Evolutionary conservation across 1,284 basidiomycete species (phyloP).

Genomic region (Schizophyllum commune): DNA sequence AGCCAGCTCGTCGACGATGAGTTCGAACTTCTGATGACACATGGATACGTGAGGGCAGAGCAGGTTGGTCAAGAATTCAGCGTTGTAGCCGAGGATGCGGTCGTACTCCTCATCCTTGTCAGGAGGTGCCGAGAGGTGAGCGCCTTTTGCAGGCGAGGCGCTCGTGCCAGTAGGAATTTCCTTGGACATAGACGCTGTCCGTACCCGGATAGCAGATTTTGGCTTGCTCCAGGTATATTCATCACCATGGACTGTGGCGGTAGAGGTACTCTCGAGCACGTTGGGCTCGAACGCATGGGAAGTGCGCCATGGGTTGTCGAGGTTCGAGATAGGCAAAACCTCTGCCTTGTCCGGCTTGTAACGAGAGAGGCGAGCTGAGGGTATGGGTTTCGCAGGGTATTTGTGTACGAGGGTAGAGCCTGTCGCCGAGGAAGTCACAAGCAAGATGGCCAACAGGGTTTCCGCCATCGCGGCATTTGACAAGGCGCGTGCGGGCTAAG

Average conservation of each 20-base stretch:
- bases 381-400: conserved; percentile 61
- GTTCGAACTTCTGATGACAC: conserved; percentile 93
- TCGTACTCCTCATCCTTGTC: conserved; percentile 30
- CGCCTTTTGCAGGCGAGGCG: conserved; percentile 32
- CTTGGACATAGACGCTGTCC: conserved; percentile 32
- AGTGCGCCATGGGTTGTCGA: conserved; percentile 67
- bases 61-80: conserved; percentile 76
- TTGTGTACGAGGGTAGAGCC: conserved; percentile 65
- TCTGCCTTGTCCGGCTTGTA: conserved; percentile 46
- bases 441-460: conserved; percentile 62
- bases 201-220: conserved; percentile 26
- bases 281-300: conserved; percentile 37
- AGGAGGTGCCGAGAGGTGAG: conserved; percentile 19
- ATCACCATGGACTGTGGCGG: conserved; percentile 53
- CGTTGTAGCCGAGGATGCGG: conserved; percentile 64
- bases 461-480: conserved; percentile 43
- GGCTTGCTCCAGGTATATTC: conserved; percentile 54
- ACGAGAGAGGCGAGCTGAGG: conserved; percentile 33
- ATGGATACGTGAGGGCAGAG: conserved; percentile 74
- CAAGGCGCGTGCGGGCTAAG: neutral
- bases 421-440: conserved; percentile 70
- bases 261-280: conserved; percentile 22
- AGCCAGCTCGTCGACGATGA: conserved; percentile 87
- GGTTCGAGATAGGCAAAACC: conserved; percentile 27
- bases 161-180: conserved; percentile 28